Evolutionary conservation across 331 rosid species (phyloP).

Genomic region (Arachis monticola): DNA sequence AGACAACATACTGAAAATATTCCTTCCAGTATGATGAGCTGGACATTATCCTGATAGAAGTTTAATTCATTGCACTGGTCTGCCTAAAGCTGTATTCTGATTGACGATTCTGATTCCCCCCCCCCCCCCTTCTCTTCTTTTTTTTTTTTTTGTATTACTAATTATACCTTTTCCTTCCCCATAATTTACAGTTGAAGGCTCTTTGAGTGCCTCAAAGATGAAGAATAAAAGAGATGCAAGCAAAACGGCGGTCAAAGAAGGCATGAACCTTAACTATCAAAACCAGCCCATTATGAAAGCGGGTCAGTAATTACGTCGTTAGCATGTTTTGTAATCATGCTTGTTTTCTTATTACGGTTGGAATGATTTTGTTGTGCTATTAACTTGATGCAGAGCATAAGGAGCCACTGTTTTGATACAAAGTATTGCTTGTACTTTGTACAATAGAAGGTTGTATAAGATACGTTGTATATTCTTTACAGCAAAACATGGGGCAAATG

Average conservation of each 20-base stretch:
- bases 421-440: neutral
- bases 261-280: constrained; percentile 36
- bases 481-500: constrained; percentile 2
- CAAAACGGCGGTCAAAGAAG: constrained; percentile 42
- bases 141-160: neutral
- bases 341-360: constrained; percentile 32
- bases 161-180: neutral
- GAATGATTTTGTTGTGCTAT: constrained; percentile 24
- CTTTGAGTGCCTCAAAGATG: constrained; percentile 71
- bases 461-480: constrained; percentile 25
- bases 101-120: neutral
- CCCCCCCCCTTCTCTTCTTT: no score
- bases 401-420: constrained; percentile 48
- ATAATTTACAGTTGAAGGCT: constrained; percentile 73
- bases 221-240: constrained; percentile 50
- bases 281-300: constrained; percentile 42
- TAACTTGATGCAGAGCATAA: constrained; percentile 49
- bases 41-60: constrained; percentile 12
- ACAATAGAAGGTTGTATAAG: constrained; percentile 31
- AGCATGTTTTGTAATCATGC: neutral
- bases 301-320: constrained; percentile 49
- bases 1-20: neutral
- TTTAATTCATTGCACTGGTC: neutral
- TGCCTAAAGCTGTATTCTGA: constrained; percentile 11
- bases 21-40: constrained; percentile 9